Base-by-base conservation (phyloP, 192 early-diverging fungal species). In the Coemansia sp. region DNA sequence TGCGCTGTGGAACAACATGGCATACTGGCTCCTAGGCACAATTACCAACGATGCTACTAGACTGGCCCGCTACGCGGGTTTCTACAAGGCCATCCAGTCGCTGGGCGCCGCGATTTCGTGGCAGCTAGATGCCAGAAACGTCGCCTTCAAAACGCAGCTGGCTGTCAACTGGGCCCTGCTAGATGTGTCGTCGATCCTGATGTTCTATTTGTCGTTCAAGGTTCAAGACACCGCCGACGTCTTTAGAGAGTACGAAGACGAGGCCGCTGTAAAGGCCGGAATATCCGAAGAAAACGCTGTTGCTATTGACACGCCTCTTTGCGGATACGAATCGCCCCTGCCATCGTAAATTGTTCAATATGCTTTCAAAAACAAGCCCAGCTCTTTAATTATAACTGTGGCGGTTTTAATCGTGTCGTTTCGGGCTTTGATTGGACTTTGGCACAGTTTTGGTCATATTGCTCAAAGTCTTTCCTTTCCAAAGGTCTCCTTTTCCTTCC, bases 21-120 rank as follows among this genome's bases (percentile, higher is more conserved):
- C 78, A 0, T 93, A 94, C 87, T 94, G 90, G 90, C 68, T 94
- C n/a, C 87, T 93, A 76, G 91, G 93, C 35, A 87, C 91, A 33
- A 76, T 92, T 70, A 89, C 90, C 33, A 92, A 93, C 73, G 91
- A 94, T 71, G 81, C 85, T 34, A 82, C 84, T 15, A 74, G 79
- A 58, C 73, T 87, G 41, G 85, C 89, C 8, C 78, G 89, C 57
- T 91, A 87, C 67, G 87, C 88, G 43, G 93, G 91, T 35, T 92
- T 89, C 84, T 94, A 94, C 86, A 94, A 94, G 86, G 88, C 86
- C 48, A 86, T 92, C 57, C 92, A 94, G 84, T 88, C 87, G 45
- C 80, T 86, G 56, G 88, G 85, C 18, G 86, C 74, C 37, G 93
- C 89, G 48, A 76, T 90, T 57, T 80, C 86, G 2, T 87, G 88